Evolutionary conservation across 768 basidiomycete genomes (phyloP).

Genomic region (Wakefieldia striispora): DNA sequence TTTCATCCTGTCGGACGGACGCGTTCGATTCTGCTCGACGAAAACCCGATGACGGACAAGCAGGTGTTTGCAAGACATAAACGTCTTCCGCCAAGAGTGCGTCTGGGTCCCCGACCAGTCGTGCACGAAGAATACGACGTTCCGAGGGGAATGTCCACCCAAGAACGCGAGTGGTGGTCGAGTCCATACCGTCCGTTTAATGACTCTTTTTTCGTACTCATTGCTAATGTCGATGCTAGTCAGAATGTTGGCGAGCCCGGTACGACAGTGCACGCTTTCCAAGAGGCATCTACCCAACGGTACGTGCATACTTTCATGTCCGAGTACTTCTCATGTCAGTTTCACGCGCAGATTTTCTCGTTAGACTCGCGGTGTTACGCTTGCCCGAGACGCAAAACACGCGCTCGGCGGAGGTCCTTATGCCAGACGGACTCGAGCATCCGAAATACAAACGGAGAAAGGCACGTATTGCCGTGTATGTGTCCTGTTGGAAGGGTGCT

Average conservation of each 20-base stretch:
- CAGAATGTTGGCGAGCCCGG: slow-evolving; percentile 66
- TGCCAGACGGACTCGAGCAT: slow-evolving; percentile 69
- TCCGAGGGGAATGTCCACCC: slow-evolving; percentile 56
- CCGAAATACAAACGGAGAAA: slow-evolving; percentile 52
- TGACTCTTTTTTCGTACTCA: neutral
- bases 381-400: slow-evolving; percentile 33
- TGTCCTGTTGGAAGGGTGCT: slow-evolving; percentile 58
- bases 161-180: slow-evolving; percentile 67
- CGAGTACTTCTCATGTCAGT: slow-evolving; percentile 1
- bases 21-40: slow-evolving; percentile 61
- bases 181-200: slow-evolving; percentile 66
- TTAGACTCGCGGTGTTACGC: slow-evolving; percentile 56
- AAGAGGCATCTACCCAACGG: slow-evolving; percentile 56
- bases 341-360: slow-evolving; percentile 53
- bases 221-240: slow-evolving; percentile 39
- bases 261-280: slow-evolving; percentile 56
- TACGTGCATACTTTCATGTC: slow-evolving; percentile 22
- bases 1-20: slow-evolving; percentile 42
- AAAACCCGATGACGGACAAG: slow-evolving; percentile 56
- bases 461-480: slow-evolving; percentile 47
- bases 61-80: slow-evolving; percentile 55
- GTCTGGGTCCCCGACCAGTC: slow-evolving; percentile 29
- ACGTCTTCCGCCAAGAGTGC: slow-evolving; percentile 48
- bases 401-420: slow-evolving; percentile 29
- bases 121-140: slow-evolving; percentile 29